A percentile compares a stretch with the other conserved stretches of the same genome.
These are phyloP conservation scores for Singerocomus inundabilis DNA, from an alignment of 1,284 basidiomycete genomes.

Conservation along the genomic window DNA sequence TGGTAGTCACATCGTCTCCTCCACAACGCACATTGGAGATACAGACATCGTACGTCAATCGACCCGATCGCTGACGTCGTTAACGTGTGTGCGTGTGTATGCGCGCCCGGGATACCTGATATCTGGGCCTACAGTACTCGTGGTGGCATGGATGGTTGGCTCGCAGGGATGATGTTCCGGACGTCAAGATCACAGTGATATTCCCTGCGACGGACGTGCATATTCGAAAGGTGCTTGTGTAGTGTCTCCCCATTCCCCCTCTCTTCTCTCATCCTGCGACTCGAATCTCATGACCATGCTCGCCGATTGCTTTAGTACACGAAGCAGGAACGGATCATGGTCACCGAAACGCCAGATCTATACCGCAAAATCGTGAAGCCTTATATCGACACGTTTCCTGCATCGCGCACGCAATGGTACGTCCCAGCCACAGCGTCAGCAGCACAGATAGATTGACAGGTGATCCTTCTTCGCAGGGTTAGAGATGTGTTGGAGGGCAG, in stretches of 20 bases:
- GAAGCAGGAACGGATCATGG: constrained; percentile 67
- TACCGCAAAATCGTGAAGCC: constrained; percentile 72
- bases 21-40: constrained; percentile 37
- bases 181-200: constrained; percentile 69
- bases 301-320: constrained; percentile 60
- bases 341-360: constrained; percentile 78
- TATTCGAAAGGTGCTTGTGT: constrained; percentile 58
- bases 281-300: neutral
- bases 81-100: too few relatives aligned
- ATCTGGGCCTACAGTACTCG: constrained; percentile 43
- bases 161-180: constrained; percentile 34
- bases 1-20: constrained; percentile 31
- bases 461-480: constrained; percentile 62
- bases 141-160: constrained; percentile 45
- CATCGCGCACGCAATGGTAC: constrained; percentile 80
- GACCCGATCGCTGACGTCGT: too few relatives aligned
- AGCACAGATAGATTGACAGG: neutral
- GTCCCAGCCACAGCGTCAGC: neutral
- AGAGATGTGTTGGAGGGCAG: constrained; percentile 80
- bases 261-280: neutral
- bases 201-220: constrained; percentile 83
- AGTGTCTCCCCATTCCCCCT: too few relatives aligned
- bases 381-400: constrained; percentile 75
- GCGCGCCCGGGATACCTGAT: too few relatives aligned
- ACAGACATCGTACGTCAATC: constrained; percentile 47